These are phyloP conservation scores for Pythium catenulatum DNA, from an alignment of 352 stramenopile species.

Conservation along the genomic window DNA sequence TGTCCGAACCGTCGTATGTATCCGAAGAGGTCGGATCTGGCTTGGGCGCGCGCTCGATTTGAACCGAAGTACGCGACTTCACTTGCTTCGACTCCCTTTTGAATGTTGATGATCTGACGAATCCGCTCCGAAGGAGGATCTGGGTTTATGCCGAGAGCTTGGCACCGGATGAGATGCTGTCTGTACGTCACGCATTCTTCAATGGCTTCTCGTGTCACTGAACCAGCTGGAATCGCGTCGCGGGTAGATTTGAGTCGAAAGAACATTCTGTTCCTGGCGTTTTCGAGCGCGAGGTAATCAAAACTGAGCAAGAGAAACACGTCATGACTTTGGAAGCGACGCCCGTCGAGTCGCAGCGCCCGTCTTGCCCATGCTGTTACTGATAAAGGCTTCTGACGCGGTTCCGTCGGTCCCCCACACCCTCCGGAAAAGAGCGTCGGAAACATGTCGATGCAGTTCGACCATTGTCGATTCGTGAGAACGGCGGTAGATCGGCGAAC, in stretches of 20 bases:
- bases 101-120: constrained; percentile 34
- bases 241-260: constrained; percentile 46
- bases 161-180: background rate
- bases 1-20: constrained; percentile 57
- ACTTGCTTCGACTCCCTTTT: constrained; percentile 36
- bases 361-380: constrained; percentile 38
- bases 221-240: constrained; percentile 17
- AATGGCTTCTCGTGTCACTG: constrained; percentile 1
- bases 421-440: constrained; percentile 49
- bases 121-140: background rate
- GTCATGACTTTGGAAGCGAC: constrained; percentile 56
- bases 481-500: constrained; percentile 37
- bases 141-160: background rate
- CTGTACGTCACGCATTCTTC: constrained; percentile 44
- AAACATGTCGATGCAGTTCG: constrained; percentile 47
- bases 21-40: constrained; percentile 50
- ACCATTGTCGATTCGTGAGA: constrained; percentile 6
- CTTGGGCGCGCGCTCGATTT: constrained; percentile 37
- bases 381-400: constrained; percentile 16
- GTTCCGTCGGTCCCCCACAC: constrained; percentile 50
- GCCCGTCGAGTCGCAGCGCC: constrained; percentile 28
- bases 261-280: constrained; percentile 39
- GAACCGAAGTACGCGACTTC: constrained; percentile 54
- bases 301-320: constrained; percentile 61
- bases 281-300: constrained; percentile 36